phyloP scores from a whole-genome alignment of 192 early-diverging fungal species.

The Haplosporangium gracile region DNA sequence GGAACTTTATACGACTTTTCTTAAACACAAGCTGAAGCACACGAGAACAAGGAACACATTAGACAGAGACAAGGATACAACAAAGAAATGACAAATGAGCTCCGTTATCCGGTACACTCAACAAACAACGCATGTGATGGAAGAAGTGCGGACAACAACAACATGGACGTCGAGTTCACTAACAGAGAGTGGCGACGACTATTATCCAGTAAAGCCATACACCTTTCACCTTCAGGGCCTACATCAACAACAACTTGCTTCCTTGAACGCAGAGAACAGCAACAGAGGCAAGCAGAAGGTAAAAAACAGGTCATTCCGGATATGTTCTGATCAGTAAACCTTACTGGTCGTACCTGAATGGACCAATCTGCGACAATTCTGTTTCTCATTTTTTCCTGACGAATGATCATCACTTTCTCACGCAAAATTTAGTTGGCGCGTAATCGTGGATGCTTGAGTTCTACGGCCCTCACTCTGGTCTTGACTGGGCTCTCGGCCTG shows the following conservation, averaged over 20 bases:
- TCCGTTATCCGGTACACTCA: background rate
- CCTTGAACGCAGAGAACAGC: background rate
- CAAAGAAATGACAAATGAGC: background rate
- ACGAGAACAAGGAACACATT: background rate
- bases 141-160: background rate
- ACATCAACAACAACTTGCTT: background rate
- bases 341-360: background rate
- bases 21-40: background rate
- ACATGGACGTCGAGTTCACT: background rate
- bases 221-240: background rate
- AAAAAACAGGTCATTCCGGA: background rate
- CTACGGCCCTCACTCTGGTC: background rate
- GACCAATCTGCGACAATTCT: background rate
- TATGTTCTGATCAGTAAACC: background rate
- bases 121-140: background rate
- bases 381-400: background rate
- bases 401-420: background rate
- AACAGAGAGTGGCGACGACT: background rate
- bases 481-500: constrained; percentile 16
- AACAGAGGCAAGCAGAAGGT: background rate
- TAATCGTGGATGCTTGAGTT: background rate
- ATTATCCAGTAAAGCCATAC: background rate
- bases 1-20: no score
- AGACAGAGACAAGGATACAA: background rate
- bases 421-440: background rate